Conservation (phyloP, 192 early-diverging fungal species). For the Coemansia sp. region DNA sequence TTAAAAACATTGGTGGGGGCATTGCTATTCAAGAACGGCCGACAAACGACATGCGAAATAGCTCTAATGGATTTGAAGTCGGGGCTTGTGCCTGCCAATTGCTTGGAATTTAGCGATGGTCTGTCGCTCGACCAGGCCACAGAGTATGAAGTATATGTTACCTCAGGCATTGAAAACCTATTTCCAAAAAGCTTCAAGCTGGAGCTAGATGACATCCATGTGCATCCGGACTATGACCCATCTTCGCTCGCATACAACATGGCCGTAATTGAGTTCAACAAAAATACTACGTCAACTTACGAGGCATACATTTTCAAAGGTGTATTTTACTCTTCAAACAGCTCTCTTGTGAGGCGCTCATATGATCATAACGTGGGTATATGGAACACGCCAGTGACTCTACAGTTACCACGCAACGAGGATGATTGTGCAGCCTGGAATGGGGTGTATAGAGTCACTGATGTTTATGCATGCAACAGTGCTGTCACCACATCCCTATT, state of each 20-base stretch:
- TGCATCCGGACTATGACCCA: constrained; percentile 29
- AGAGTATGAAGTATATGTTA: constrained; percentile 2
- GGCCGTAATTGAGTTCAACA: constrained; percentile 25
- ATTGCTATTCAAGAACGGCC: constrained; percentile 9
- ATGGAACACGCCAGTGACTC: too few relatives aligned
- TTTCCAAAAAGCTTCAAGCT: background rate
- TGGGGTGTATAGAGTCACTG: too few relatives aligned
- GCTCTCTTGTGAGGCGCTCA: too few relatives aligned
- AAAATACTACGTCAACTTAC: constrained; percentile 5
- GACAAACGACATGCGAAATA: constrained; percentile 13
- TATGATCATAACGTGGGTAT: too few relatives aligned
- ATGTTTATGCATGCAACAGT: too few relatives aligned
- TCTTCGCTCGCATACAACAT: constrained; percentile 35
- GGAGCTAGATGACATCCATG: constrained; percentile 4
- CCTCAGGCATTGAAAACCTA: too few relatives aligned
- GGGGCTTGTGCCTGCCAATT: constrained; percentile 9
- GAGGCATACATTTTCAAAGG: background rate
- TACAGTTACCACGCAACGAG: too few relatives aligned
- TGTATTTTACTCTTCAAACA: too few relatives aligned
- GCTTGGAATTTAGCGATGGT: constrained; percentile 10
- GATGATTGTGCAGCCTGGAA: too few relatives aligned
- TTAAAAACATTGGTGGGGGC: background rate
- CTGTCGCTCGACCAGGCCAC: background rate
- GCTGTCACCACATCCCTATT: too few relatives aligned
- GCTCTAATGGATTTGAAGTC: constrained; percentile 8